These are phyloP conservation scores for Aurantiochytrium sp. DNA, from an alignment of 108 stramenopile species.

Conservation along the genomic window DNA sequence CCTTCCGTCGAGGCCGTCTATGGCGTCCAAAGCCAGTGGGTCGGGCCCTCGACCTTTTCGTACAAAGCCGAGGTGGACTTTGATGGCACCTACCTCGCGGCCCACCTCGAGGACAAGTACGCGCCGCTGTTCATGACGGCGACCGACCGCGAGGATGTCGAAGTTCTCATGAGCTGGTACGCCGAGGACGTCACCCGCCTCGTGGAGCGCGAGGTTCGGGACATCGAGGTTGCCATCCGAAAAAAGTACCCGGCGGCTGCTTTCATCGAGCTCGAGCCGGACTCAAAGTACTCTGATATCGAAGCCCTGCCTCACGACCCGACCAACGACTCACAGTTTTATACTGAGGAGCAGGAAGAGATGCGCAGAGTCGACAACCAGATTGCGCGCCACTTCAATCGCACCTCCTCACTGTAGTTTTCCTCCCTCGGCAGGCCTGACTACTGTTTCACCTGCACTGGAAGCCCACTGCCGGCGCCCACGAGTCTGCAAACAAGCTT, in stretches of 20 bases:
- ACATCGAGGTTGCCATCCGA: constrained; percentile 85
- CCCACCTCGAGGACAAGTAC: constrained; percentile 58
- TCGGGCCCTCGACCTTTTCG: constrained; percentile 88
- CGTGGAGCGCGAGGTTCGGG: constrained; percentile 85
- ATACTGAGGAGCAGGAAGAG: neutral
- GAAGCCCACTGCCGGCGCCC: no score
- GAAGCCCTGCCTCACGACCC: neutral
- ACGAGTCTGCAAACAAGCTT: no score
- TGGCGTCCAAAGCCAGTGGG: constrained; percentile 88
- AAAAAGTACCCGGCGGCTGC: constrained; percentile 82
- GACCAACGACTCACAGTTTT: neutral
- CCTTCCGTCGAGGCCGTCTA: constrained; percentile 77
- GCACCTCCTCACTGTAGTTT: neutral
- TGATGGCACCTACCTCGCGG: constrained; percentile 93
- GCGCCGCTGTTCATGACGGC: neutral
- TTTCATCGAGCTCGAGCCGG: constrained; percentile 95
- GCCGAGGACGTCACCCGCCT: constrained; percentile 94
- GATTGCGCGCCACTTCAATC: neutral
- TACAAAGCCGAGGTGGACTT: constrained; percentile 98
- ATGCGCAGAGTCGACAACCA: neutral
- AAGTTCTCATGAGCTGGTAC: constrained; percentile 67
- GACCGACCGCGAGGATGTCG: neutral
- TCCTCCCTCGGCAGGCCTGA: no score
- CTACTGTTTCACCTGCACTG: no score
- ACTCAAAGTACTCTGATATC: constrained; percentile 51